Percentiles rank a stretch among this genome's conserved stretches.
phyloP scores from a whole-genome alignment of 2,329 filamentous ascomycete species.

The Venturia oleaginea region DNA sequence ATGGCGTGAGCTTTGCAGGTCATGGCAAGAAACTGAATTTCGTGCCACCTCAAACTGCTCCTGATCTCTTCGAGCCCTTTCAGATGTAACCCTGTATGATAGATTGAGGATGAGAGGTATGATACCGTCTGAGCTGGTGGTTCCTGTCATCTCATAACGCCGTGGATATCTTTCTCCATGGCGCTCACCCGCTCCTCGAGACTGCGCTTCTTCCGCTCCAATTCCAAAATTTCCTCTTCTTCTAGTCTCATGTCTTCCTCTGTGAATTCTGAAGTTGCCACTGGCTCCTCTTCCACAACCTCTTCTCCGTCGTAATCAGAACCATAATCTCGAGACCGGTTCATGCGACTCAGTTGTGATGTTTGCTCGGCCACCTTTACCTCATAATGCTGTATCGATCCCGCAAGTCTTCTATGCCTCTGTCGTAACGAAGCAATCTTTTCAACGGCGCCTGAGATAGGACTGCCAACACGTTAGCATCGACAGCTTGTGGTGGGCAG shows the following conservation, averaged over 20 bases:
- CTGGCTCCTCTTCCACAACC: slow-evolving; percentile 24
- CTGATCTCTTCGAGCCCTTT: too few relatives aligned
- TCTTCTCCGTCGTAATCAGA: slow-evolving; percentile 42
- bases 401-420: slow-evolving; percentile 60
- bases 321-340: slow-evolving; percentile 48
- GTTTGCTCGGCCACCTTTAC: slow-evolving; percentile 67
- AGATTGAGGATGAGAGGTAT: background rate
- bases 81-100: too few relatives aligned
- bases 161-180: slow-evolving; percentile 57
- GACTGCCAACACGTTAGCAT: slow-evolving; percentile 34
- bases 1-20: too few relatives aligned
- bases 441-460: slow-evolving; percentile 68
- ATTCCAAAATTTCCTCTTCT: slow-evolving; percentile 57
- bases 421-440: slow-evolving; percentile 63
- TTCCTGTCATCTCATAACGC: slow-evolving; percentile 6
- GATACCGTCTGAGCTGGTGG: background rate
- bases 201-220: slow-evolving; percentile 53
- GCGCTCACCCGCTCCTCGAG: slow-evolving; percentile 57
- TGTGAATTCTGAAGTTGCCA: slow-evolving; percentile 40
- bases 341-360: slow-evolving; percentile 63
- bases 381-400: slow-evolving; percentile 75
- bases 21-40: too few relatives aligned
- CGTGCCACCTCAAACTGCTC: too few relatives aligned
- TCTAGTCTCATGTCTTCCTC: slow-evolving; percentile 61
- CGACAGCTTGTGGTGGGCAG: background rate